phyloP scores from a whole-genome alignment of 176 grass and related monocot genomes.

The Rhynchospora pubera region DNA sequence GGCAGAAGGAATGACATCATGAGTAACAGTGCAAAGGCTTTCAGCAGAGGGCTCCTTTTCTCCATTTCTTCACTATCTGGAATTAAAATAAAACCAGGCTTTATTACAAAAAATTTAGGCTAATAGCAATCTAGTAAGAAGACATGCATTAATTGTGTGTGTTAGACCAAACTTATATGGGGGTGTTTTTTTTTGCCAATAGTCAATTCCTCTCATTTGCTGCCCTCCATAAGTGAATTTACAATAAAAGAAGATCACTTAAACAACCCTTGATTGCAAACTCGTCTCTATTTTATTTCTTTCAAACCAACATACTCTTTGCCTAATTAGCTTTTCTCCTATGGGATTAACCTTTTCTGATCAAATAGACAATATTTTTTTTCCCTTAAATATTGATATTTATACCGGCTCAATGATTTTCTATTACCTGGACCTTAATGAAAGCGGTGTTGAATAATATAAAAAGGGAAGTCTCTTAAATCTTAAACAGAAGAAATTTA shows the following conservation, averaged over 20 bases:
- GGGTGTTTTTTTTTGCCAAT: constrained; percentile 1
- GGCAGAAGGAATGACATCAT: constrained; percentile 24
- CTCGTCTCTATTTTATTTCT: no score
- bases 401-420: no score
- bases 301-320: no score
- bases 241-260: background rate
- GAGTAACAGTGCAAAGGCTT: constrained; percentile 24
- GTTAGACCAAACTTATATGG: constrained; percentile 11
- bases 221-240: background rate
- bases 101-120: background rate
- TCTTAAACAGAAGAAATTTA: no score
- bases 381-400: no score
- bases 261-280: background rate
- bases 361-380: no score
- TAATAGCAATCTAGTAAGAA: background rate
- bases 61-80: background rate
- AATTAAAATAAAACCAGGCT: background rate
- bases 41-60: background rate
- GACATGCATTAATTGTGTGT: background rate
- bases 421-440: no score
- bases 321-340: no score
- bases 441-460: no score
- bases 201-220: constrained; percentile 2
- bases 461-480: no score
- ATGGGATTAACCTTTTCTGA: no score